Percentiles rank a stretch among this genome's conserved stretches.
phyloP scores from a whole-genome alignment of 176 grass and related monocot genomes.

The Triticum monococcum region DNA sequence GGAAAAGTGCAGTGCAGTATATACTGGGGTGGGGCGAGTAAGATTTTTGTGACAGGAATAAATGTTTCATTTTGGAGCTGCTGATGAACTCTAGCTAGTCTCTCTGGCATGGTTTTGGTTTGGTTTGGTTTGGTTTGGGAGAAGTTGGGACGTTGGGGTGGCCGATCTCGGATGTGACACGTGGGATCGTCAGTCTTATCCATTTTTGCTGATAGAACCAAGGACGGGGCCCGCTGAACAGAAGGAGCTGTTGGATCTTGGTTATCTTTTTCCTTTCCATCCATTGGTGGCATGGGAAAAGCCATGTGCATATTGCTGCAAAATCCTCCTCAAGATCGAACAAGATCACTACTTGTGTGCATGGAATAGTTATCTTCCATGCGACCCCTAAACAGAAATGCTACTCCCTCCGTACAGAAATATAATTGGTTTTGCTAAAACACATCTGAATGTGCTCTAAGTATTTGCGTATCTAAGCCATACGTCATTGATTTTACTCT shows the following conservation, averaged over 20 bases:
- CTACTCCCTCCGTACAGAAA: too few species aligned
- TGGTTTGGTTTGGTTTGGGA: neutral
- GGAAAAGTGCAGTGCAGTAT: neutral
- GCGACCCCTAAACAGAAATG: too few species aligned
- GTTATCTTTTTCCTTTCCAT: neutral
- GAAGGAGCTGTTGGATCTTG: neutral
- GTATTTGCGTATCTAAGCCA: too few species aligned
- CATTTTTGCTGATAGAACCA: neutral
- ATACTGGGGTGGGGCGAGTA: neutral
- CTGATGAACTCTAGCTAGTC: too few species aligned
- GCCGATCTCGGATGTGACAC: neutral
- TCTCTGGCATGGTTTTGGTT: neutral
- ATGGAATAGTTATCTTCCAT: neutral
- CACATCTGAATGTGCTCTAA: too few species aligned
- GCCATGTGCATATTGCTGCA: neutral
- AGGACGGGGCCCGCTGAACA: neutral
- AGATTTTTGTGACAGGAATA: constrained; percentile 1
- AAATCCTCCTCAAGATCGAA: neutral
- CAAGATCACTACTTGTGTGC: neutral
- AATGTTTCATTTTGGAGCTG: neutral
- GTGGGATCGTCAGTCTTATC: constrained; percentile 16
- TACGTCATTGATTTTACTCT: too few species aligned
- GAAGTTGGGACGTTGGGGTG: neutral
- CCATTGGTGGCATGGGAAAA: neutral
- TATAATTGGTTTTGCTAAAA: too few species aligned